Evolutionary conservation across 805 yeast genomes (phyloP), one percentile per base, ranked within the genome.

Genomic region (Kodamaea kaohsiungensis): DNA sequence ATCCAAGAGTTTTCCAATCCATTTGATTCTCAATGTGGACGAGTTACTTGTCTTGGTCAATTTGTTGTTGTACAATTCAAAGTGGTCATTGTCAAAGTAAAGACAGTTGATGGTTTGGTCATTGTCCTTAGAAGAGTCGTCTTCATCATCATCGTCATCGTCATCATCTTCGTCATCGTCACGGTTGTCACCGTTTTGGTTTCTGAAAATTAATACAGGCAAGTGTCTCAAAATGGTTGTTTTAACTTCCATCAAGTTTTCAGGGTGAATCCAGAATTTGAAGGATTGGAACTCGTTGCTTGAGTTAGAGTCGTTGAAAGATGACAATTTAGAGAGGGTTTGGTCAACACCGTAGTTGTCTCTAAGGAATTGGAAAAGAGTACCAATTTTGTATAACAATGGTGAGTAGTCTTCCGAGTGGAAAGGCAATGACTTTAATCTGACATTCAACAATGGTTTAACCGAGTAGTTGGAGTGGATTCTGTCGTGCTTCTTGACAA

Each of bases 231-330:
- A 81, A 60, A 93, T 89, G 56, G 91, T 85, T n/a, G 98, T 91
- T 75, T 93, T 93, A 53, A 92, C 97, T 73, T 93, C 98, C 97
- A 93, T 92, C 67, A 95, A 70, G 68, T 91, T 89, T 62, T 95
- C 99, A n/a, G 93, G 92, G 69, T 93, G 98, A 45, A 95, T 81
- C 99, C 99, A 93, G 71, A 93, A 93, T 73, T 89, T 91, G 71
- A 87, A 85, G 13, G 90, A 86, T 58, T 77, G 86, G 76, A 63
- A 85, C 67, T 76, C 75, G 17, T 75, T 69, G 59, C 66, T 71
- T 50, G 60, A 62, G 8, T 58, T 50, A 22, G 69, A 62, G 52
- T 75, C 79, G 53, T 71, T 75, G 72, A 77, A 67, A 70, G 77
- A 73, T n/a, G 83, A 77, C 53, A 82, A 65, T 60, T 77, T 80